Evolutionary conservation across 2,329 filamentous ascomycete species (phyloP).

Genomic region (Zasmidium citrigriseum): DNA sequence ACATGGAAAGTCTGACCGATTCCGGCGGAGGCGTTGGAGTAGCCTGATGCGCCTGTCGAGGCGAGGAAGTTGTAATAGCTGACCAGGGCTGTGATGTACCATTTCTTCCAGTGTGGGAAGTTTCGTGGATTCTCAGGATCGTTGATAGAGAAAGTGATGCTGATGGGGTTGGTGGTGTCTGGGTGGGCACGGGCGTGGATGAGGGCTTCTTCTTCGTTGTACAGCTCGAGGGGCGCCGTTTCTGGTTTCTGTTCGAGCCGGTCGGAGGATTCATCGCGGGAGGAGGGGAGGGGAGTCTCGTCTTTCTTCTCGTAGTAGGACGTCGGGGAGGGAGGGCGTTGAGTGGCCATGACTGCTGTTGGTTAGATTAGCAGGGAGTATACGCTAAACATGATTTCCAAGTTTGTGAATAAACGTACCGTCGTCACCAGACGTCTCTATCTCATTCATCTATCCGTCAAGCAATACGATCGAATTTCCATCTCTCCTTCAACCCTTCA

Average conservation of each 20-base stretch:
- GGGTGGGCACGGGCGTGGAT: conserved; percentile 19
- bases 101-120: conserved; percentile 41
- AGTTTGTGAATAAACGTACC: not conserved
- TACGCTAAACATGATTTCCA: not conserved
- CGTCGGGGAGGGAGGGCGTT: not conserved
- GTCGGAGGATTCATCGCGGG: not conserved
- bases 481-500: not conserved
- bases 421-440: not conserved
- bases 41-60: conserved; percentile 42
- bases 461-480: not conserved
- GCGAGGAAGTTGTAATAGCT: conserved; percentile 37
- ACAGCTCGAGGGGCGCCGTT: not conserved
- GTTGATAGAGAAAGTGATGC: conserved; percentile 21
- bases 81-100: conserved; percentile 45
- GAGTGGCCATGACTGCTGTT: not conserved
- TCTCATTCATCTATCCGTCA: not conserved
- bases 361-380: not conserved
- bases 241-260: not conserved
- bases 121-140: conserved; percentile 42
- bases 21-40: conserved; percentile 43
- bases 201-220: conserved; percentile 21
- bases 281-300: not conserved
- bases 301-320: not conserved
- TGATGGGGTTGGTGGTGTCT: conserved; percentile 22
- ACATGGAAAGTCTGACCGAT: conserved; percentile 46